Base-by-base conservation (phyloP, 345 rosid species). In the Excoecaria agallocha region DNA sequence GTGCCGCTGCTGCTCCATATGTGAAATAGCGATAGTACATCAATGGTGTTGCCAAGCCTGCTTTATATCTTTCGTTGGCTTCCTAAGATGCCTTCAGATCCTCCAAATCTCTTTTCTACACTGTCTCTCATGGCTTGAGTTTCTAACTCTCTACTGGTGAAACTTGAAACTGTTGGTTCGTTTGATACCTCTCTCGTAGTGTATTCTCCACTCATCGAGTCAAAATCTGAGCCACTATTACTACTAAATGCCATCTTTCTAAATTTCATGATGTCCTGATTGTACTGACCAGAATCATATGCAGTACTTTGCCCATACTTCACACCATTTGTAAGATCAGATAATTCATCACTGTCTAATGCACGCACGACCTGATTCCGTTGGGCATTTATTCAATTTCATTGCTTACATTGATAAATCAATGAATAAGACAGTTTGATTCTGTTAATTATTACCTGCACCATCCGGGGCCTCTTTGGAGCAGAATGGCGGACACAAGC, bases 401-500 rank as follows among this genome's bases (percentile, higher is more conserved):
- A 46, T 58, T 41, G 37, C 15, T 25, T 24, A 8, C 22, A 50
- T 55, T 12, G 22, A 70, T 19, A 39, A 17, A 68, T 37, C 16
- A 22, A 22, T 62, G 41, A 20, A 43, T 39, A 37, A 24, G 39
- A 20, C 13, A 22, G 54, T 43, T 25, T 11, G 35, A 9, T 59
- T 25, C 22, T 25, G 2, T 19, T 10, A 71, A 35, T n/a, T 3
- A 41, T 75, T 68, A 96, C 98, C 96, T 90, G 94, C 68, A 66
- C 88, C 98, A 96, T 96, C 49, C 97, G 92, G 12, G 99, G 98
- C 69, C 98, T 83, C 78, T 93, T 93, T n/a, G 92, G 84, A 77
- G 89, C 92, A 4, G 94, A 90, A 76, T 91, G 98, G 80, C 98
- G 92, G 50, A 93, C 89, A 75, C 99, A 96, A 41, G 99, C 99